Evolutionary conservation across 257 asterid species (phyloP).

Genomic region (Thymus quinquecostatus): DNA sequence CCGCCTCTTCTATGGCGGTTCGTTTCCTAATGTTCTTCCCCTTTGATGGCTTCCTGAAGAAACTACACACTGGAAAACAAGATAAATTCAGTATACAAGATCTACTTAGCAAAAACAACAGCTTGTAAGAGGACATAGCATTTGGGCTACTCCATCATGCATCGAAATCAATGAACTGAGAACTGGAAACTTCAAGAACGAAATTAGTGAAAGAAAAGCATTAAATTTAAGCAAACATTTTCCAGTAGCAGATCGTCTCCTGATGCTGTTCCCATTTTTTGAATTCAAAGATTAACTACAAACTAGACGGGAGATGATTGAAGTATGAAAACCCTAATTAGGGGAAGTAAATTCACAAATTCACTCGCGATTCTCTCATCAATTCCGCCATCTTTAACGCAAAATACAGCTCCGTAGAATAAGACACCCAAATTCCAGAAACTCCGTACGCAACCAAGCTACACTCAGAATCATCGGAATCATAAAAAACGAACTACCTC

Average conservation of each 20-base stretch:
- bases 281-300: conserved; percentile 62
- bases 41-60: conserved; percentile 79
- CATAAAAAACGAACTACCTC: neutral
- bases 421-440: neutral
- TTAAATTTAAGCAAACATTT: conserved; percentile 3
- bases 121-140: neutral
- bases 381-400: neutral
- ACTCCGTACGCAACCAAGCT: conserved; percentile 12
- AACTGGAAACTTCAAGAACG: conserved; percentile 1
- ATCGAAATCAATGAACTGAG: conserved; percentile 11
- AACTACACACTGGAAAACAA: conserved; percentile 68
- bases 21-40: conserved; percentile 81
- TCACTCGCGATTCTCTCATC: neutral
- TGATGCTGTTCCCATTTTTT: conserved; percentile 59
- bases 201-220: neutral
- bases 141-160: neutral
- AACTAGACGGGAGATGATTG: conserved; percentile 40
- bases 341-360: neutral
- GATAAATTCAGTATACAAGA: conserved; percentile 14
- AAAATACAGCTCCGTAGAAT: neutral
- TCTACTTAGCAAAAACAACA: neutral
- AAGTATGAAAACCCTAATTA: conserved; percentile 17
- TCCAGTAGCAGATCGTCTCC: conserved; percentile 54
- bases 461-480: neutral
- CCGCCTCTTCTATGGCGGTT: conserved; percentile 54